Evolutionary conservation across 2,329 filamentous ascomycete genomes (phyloP), one percentile per base, ranked within the genome.

Genomic region (Drechslerella coelobrocha): DNA sequence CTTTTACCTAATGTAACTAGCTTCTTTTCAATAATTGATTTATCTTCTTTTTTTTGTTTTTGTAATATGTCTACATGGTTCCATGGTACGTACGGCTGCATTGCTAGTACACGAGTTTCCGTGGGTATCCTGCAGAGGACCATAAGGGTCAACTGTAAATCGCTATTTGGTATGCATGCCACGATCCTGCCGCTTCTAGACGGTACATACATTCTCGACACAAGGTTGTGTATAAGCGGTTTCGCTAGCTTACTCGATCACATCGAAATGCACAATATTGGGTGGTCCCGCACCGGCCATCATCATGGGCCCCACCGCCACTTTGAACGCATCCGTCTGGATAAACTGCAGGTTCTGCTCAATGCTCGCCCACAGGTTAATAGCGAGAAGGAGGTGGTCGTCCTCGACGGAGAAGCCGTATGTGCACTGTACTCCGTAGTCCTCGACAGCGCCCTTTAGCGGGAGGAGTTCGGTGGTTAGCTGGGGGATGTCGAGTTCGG

Each of bases 201-300:
- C n/a, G n/a, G n/a, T n/a, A n/a, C n/a, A n/a, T n/a, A n/a, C n/a
- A n/a, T n/a, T n/a, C n/a, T n/a, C n/a, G n/a, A n/a, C n/a, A n/a
- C n/a, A n/a, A n/a, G n/a, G n/a, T n/a, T n/a, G n/a, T n/a, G n/a
- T n/a, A n/a, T n/a, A n/a, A n/a, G n/a, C n/a, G n/a, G n/a, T n/a
- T n/a, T n/a, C n/a, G n/a, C n/a, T n/a, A n/a, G n/a, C 41, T 50
- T 24, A 54, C 27, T 47, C 34, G 27, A 45, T 17, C 21, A 68
- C 19, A 12, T 61, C 57, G 6, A 62, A n/a, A 48, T 69, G 65
- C 19, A 47, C 9, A 8, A 61, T 21, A 14, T 43, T 8, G 8
- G 31, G 26, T 17, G 48, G 31, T 3, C 43, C 29, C 7, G 19
- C 34, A 14, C 23, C 17, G 19, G 61, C 10, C 21, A 10, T n/a